phyloP scores from a whole-genome alignment of 2,329 filamentous ascomycete species.

The Fusarium denticulatum region DNA sequence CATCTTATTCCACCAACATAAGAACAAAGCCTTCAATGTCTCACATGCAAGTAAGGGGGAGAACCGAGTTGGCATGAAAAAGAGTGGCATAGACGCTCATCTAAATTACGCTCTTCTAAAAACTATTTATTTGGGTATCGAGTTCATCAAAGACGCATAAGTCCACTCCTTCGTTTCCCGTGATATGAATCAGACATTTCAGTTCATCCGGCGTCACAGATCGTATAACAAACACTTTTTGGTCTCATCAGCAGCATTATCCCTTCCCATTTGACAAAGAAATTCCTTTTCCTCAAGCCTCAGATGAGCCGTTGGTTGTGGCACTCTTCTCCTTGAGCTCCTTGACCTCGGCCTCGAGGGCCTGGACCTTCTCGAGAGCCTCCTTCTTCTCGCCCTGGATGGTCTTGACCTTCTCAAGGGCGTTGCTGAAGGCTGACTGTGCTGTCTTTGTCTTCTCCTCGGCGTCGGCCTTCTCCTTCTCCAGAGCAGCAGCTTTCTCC shows the following conservation, averaged over 20 bases:
- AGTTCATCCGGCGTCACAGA: slow-evolving; percentile 39
- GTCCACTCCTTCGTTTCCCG: slow-evolving; percentile 46
- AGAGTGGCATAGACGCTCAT: slow-evolving; percentile 39
- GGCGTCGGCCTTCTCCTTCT: slow-evolving; percentile 27
- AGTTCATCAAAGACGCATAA: slow-evolving; percentile 45
- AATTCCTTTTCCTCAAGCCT: slow-evolving; percentile 21
- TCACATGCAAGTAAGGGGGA: background rate
- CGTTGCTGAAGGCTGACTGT: slow-evolving; percentile 20
- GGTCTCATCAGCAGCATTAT: slow-evolving; percentile 28
- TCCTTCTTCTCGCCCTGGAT: slow-evolving; percentile 29
- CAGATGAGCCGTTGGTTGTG: slow-evolving; percentile 27
- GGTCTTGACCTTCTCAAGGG: slow-evolving; percentile 20
- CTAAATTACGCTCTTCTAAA: slow-evolving; percentile 38
- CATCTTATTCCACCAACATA: background rate
- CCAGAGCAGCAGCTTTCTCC: background rate
- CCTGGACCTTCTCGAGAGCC: slow-evolving; percentile 28
- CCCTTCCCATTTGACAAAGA: slow-evolving; percentile 6
- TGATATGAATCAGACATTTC: slow-evolving; percentile 42
- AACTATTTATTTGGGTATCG: slow-evolving; percentile 45
- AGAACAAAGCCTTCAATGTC: background rate
- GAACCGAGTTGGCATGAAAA: slow-evolving; percentile 17
- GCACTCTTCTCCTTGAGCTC: slow-evolving; percentile 33
- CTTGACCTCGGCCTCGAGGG: slow-evolving; percentile 35
- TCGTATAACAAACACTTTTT: slow-evolving; percentile 36
- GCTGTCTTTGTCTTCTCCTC: slow-evolving; percentile 29